These are phyloP conservation scores for Colletotrichum caudatum DNA, from an alignment of 2,329 filamentous ascomycete species.

Conservation along the genomic window DNA sequence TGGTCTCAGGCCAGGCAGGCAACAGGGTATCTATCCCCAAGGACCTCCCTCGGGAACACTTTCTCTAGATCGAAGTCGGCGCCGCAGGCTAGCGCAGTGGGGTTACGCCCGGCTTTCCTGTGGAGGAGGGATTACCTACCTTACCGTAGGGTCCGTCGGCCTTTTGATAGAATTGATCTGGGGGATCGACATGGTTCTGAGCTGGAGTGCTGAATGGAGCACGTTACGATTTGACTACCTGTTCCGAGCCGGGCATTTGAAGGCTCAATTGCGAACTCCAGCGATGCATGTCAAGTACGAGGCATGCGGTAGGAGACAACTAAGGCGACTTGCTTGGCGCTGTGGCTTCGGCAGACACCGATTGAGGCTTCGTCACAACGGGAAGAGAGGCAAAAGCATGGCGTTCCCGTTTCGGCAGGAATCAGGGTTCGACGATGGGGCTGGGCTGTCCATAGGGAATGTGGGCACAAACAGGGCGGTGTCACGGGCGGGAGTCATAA, in stretches of 20 bases:
- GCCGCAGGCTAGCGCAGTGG: slow-evolving; percentile 20
- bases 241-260: neutral
- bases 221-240: neutral
- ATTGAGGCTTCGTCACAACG: neutral
- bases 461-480: neutral
- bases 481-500: slow-evolving; percentile 26
- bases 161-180: neutral
- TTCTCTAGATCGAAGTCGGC: slow-evolving; percentile 26
- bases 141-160: neutral
- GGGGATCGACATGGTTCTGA: too few relatives aligned
- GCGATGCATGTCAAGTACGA: neutral
- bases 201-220: too few relatives aligned
- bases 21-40: slow-evolving; percentile 14
- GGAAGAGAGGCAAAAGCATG: neutral
- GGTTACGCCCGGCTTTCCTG: slow-evolving; percentile 26
- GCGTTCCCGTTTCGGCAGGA: neutral
- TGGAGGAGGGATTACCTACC: neutral
- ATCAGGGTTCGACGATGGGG: neutral
- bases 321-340: neutral
- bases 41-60: slow-evolving; percentile 24
- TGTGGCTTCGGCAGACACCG: slow-evolving; percentile 17
- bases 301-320: neutral
- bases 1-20: slow-evolving; percentile 12
- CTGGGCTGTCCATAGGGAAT: neutral
- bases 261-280: neutral